Evolutionary conservation across 2,329 filamentous ascomycete species (phyloP), one percentile per base, ranked within the genome.

Genomic region (Aspergillus ruber): DNA sequence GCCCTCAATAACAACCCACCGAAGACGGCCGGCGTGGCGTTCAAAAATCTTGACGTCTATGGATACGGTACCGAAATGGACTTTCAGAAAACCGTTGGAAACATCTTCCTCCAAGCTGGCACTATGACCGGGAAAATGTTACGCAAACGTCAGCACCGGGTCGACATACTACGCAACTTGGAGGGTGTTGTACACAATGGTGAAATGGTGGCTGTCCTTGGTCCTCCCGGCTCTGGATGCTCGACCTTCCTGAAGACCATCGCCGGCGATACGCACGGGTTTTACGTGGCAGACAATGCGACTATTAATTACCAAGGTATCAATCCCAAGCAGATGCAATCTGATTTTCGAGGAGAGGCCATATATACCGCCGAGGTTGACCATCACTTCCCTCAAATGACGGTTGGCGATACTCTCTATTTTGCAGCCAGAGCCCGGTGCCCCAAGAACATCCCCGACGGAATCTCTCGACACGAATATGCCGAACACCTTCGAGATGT

Each of bases 401-500:
- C 17, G 12, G 39, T 41, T 15, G 39, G 39, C 39, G 39, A 41
- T 6, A 41, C 39, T 13, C 18, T 41, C n/a, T 17, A 17, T 3
- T 41, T 41, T 20, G 39, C 39, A 6, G n/a, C 39, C 18, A 17
- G n/a, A 20, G 39, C 39, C 8, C 39, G 39, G 7, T 15, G 17
- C 23, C n/a, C 18, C 39, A 13, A 21, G 5, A 17, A 23, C n/a
- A 41, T 41, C 3, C 39, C 39, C 5, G 39, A 21, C 12, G 39
- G 39, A 6, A 17, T 41, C 9, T 27, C 46, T 50, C 71, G 74
- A 10, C 60, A 74, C 1, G 64, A 69, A 46, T 71, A 73, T 45
- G 69, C 70, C 1, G 50, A 59, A 18, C 70, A 73, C 48, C 67
- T 73, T 63, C 64, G 70, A 39, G 71, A 73, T 44, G 68, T 72